Base-by-base conservation (phyloP, 306 rosid species). In the Morella rubra region DNA sequence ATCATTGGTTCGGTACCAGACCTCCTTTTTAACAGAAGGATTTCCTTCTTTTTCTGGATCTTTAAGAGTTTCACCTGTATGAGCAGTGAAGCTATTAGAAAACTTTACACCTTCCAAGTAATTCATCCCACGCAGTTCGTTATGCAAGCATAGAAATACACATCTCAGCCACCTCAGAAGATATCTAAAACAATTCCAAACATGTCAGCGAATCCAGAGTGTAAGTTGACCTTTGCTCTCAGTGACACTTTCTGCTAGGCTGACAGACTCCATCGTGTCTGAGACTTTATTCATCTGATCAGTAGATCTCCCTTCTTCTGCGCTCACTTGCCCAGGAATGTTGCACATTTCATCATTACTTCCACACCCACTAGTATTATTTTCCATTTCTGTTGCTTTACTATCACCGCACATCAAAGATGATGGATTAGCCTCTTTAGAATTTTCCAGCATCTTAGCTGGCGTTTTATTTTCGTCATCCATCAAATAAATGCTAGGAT, bases 401-500 rank as follows among this genome's bases (percentile, higher is more conserved):
- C 70, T 67, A 77, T 90, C 89, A 71, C 86, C 86, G 24, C 77
- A 76, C 77, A 79, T 73, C 45, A 76, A 56, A 55, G 82, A 70
- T 50, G 42, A 79, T 15, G 84, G 74, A 61, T 85, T 82, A 76
- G 80, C 80, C 83, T 84, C 91, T 60, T 82, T 84, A 42, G 44
- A 82, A 82, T 87, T 87, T 14, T 81, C 75, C 44, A 80, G 72
- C 67, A 40, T 52, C n/a, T 54, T 79, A n/a, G 82, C 72, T 41
- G 84, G 84, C 49, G 89, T 69, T 77, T 92, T 95, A 44, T 85
- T 90, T 58, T 89, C 97, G 44, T 95, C 93, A 24, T 95, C 97
- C 90, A 95, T 96, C 74, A 95, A 86, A 88, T 95, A 92, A 81
- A 95, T 95, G 82, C 97, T 95, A 72, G 98, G 98, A 85, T 95